These are phyloP conservation scores for Rhododendron kiyosumense DNA, from an alignment of 148 eudicot genomes.

Conservation along the genomic window DNA sequence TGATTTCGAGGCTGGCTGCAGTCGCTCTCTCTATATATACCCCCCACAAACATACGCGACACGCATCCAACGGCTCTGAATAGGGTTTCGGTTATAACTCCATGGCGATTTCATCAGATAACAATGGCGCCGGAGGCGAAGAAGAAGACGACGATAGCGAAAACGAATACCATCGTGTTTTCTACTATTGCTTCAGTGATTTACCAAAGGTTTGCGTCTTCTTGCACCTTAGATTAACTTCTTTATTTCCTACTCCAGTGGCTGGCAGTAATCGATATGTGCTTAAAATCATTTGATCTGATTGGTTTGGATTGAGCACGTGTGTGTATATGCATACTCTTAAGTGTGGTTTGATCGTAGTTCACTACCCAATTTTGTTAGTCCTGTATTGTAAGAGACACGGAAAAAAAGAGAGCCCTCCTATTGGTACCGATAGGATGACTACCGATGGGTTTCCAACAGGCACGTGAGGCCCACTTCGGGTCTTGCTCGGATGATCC, in stretches of 20 bases:
- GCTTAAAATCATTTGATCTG: too few relatives aligned
- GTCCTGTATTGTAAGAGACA: background rate
- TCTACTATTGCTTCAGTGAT: background rate
- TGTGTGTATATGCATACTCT: background rate
- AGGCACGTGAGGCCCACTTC: too few relatives aligned
- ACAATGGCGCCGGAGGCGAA: background rate
- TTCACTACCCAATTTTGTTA: too few relatives aligned
- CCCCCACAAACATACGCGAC: too few relatives aligned
- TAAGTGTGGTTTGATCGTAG: background rate
- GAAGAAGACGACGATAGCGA: background rate
- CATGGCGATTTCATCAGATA: background rate
- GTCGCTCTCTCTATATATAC: too few relatives aligned
- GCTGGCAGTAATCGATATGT: background rate
- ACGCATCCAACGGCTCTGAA: background rate
- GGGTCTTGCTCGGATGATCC: too few relatives aligned
- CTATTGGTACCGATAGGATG: too few relatives aligned
- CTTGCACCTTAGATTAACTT: background rate
- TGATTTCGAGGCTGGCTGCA: too few relatives aligned
- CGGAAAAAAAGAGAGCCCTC: background rate
- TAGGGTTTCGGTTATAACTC: too few relatives aligned
- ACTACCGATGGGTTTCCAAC: too few relatives aligned
- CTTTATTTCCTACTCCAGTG: background rate
- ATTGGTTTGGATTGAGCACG: background rate
- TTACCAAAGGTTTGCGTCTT: background rate
- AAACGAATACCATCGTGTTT: background rate